A percentile compares a stretch with the other conserved stretches of the same genome.
These are phyloP conservation scores for Fusarium sororula DNA, from an alignment of 2,329 filamentous ascomycete genomes.

Conservation along the genomic window DNA sequence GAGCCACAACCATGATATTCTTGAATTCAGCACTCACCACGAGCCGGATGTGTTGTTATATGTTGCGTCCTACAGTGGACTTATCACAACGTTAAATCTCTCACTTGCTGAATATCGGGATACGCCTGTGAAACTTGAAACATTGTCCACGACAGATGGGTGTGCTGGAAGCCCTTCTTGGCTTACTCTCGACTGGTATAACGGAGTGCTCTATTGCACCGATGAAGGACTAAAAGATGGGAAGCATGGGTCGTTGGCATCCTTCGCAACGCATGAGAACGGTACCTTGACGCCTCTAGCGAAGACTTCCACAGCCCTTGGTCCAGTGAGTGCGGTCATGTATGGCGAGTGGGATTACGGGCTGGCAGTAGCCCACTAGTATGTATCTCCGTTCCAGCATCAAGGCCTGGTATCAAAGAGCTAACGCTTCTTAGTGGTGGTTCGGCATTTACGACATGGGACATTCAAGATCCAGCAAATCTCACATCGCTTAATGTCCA, in stretches of 20 bases:
- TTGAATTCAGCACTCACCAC: background rate
- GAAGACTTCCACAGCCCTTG: slow-evolving; percentile 47
- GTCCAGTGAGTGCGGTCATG: slow-evolving; percentile 55
- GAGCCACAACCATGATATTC: slow-evolving; percentile 12
- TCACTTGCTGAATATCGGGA: slow-evolving; percentile 35
- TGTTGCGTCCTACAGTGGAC: slow-evolving; percentile 59
- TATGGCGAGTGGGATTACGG: slow-evolving; percentile 54
- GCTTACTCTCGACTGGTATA: slow-evolving; percentile 63
- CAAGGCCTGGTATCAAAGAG: background rate
- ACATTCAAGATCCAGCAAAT: slow-evolving; percentile 50
- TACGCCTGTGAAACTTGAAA: slow-evolving; percentile 47
- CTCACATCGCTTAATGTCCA: slow-evolving; percentile 51
- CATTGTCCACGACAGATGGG: slow-evolving; percentile 53
- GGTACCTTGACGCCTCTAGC: slow-evolving; percentile 53
- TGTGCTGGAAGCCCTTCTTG: slow-evolving; percentile 68
- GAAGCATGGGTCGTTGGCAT: slow-evolving; percentile 58
- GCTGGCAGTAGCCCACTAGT: slow-evolving; percentile 59
- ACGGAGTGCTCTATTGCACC: slow-evolving; percentile 65
- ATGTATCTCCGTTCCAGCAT: slow-evolving; percentile 35
- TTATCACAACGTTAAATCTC: slow-evolving; percentile 58
- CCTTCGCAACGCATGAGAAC: slow-evolving; percentile 49
- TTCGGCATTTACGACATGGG: slow-evolving; percentile 56
- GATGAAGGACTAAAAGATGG: slow-evolving; percentile 62
- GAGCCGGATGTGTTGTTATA: slow-evolving; percentile 47
- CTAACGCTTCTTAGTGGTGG: slow-evolving; percentile 46